Conservation (phyloP, 805 yeast genomes). For the Blastobotrys terrestris region DNA sequence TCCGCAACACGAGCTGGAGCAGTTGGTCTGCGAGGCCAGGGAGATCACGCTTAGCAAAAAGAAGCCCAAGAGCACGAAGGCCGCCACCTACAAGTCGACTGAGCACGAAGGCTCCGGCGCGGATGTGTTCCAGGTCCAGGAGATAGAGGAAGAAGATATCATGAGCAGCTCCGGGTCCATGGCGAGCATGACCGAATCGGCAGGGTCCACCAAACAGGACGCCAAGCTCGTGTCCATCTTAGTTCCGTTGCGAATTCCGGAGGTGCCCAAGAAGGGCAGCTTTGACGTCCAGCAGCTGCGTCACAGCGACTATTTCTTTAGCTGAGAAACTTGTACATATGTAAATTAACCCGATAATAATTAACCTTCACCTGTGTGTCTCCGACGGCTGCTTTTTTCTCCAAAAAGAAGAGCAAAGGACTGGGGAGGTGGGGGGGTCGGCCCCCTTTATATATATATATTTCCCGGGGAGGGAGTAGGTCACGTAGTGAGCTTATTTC, state of each 20-base stretch:
- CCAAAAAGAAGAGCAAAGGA: not conserved
- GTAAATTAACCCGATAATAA: not conserved
- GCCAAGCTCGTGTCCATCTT: constrained; percentile 33
- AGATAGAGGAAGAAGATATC: constrained; percentile 21
- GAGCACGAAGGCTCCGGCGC: constrained; percentile 31
- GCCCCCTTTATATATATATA: no score
- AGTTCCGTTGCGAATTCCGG: constrained; percentile 65
- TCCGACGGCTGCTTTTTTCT: not conserved
- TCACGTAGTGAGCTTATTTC: no score
- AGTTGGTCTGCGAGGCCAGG: constrained; percentile 28
- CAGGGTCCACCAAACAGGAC: constrained; percentile 2
- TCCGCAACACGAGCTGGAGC: constrained; percentile 25
- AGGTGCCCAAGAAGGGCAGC: constrained; percentile 71
- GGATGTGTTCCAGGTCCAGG: constrained; percentile 18
- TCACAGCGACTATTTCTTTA: constrained; percentile 75
- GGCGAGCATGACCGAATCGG: constrained; percentile 5
- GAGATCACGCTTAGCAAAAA: constrained; percentile 19
- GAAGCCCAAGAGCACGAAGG: constrained; percentile 5
- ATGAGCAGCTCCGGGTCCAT: constrained; percentile 9
- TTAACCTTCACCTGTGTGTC: no score
- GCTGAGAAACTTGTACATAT: constrained; percentile 3
- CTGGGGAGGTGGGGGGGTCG: not conserved
- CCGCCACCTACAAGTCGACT: constrained; percentile 20
- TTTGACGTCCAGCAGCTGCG: constrained; percentile 71
- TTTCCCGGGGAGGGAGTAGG: no score